Conservation (phyloP, 1,284 basidiomycete species). For the Rhodotorula sp. region DNA sequence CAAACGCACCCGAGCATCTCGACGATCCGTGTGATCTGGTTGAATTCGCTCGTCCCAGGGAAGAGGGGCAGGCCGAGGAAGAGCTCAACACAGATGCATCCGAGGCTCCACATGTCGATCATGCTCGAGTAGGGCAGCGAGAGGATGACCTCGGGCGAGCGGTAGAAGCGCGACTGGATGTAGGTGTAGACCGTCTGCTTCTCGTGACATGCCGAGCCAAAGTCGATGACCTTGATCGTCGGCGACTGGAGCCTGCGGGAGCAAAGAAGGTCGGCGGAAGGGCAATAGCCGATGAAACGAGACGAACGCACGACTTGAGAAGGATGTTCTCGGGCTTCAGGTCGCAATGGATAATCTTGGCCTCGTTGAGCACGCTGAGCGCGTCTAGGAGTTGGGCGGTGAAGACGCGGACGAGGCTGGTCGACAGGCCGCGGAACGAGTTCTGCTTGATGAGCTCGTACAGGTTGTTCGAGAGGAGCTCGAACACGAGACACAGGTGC, state of each 20-base stretch:
- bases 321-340: slow-evolving; percentile 96
- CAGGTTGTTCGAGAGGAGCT: slow-evolving; percentile 93
- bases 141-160: slow-evolving; percentile 94
- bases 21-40: slow-evolving; percentile 92
- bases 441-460: slow-evolving; percentile 99
- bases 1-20: slow-evolving; percentile 90
- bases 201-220: slow-evolving; percentile 97
- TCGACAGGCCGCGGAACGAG: slow-evolving; percentile 95
- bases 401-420: slow-evolving; percentile 86
- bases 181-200: slow-evolving; percentile 99
- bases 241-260: slow-evolving; percentile 84
- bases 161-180: slow-evolving; percentile 98
- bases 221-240: slow-evolving; percentile 98
- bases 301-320: slow-evolving; percentile 75
- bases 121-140: slow-evolving; percentile 91
- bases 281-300: slow-evolving; percentile 23
- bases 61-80: slow-evolving; percentile 95
- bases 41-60: slow-evolving; percentile 98
- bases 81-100: slow-evolving; percentile 95
- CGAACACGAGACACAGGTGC: slow-evolving; percentile 96
- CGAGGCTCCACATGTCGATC: slow-evolving; percentile 94
- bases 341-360: slow-evolving; percentile 95
- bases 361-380: slow-evolving; percentile 88
- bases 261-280: neutral
- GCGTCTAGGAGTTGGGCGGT: slow-evolving; percentile 93